Evolutionary conservation across 148 eudicot species (phyloP), one percentile per base, ranked within the genome.

Genomic region (Silene uniflora): DNA sequence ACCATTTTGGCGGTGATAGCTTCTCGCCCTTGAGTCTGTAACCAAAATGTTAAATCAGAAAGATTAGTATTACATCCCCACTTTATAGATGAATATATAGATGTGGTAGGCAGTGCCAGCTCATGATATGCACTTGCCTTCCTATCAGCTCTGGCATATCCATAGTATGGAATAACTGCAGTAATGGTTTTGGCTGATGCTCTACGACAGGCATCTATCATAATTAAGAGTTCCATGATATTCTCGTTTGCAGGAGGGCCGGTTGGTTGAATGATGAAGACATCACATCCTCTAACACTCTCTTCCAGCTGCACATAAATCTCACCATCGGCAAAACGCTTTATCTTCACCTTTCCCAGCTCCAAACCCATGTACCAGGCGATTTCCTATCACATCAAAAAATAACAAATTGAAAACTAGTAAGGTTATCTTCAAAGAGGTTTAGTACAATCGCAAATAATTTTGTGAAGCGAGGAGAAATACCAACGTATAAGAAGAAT

Each of bases 181-280:
- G 98, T 92, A 66, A 94, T 94, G 77, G 78, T 91, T 73, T 94
- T 94, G 63, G 98, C 98, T 10, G 98, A 94, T 44, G 98, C 97
- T 80, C 98, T 94, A 73, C 98, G 82, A 80, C 98, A 94, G 78
- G 98, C 97, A 88, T 94, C 98, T 58, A 94, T 89, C 96, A 92
- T 92, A 49, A 94, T 77, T 66, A 89, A 78, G 74, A 94, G 93
- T 83, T 94, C 98, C 97, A 94, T 94, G 14, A 94, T 91, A 82
- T 94, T 94, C 81, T 94, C 98, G 62, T 94, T 94, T 46, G 97
- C 98, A 39, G 97, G 97, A 71, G 98, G 92, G 47, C 93, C 84
- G 49, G 97, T 91, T 16, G 98, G 92, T 82, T 94, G 98, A 76
- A 94, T 86, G 71, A 94, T 83, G 83, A 87, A 94, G 32, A 94